Conservation (phyloP, 2,329 filamentous ascomycete genomes). For the Xylogone sp. region DNA sequence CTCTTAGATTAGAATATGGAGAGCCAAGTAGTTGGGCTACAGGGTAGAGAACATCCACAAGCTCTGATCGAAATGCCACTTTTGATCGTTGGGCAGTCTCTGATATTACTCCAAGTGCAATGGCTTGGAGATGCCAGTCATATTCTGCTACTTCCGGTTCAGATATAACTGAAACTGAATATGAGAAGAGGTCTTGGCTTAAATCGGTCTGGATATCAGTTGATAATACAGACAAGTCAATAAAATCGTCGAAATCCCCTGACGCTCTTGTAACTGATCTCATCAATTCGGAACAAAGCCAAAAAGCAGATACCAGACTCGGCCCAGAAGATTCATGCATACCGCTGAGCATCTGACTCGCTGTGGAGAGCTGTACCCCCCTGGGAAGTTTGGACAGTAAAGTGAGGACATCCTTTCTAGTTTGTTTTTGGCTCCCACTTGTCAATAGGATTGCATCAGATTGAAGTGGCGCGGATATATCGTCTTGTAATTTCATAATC, state of each 20-base stretch:
- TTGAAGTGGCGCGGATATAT: conserved; percentile 12
- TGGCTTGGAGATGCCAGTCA: conserved; percentile 72
- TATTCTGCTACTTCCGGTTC: conserved; percentile 41
- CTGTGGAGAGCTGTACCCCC: conserved; percentile 56
- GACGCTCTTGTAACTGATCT: conserved; percentile 50
- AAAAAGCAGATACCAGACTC: conserved; percentile 67
- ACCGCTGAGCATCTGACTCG: conserved; percentile 61
- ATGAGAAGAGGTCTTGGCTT: conserved; percentile 58
- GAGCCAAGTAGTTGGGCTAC: conserved; percentile 86
- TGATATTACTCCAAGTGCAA: conserved; percentile 77
- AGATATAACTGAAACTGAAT: conserved; percentile 60
- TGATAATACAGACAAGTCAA: conserved; percentile 49
- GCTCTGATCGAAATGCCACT: conserved; percentile 71
- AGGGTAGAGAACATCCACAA: conserved; percentile 89
- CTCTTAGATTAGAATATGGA: conserved; percentile 60
- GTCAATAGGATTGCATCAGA: conserved; percentile 62
- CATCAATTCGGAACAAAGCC: conserved; percentile 73
- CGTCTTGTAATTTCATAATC: conserved; percentile 18
- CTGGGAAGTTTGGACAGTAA: conserved; percentile 56
- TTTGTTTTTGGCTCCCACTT: conserved; percentile 63
- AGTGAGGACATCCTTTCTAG: conserved; percentile 51
- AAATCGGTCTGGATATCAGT: conserved; percentile 39
- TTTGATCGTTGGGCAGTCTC: conserved; percentile 67
- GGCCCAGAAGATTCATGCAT: conserved; percentile 55
- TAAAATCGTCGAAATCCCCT: conserved; percentile 60